phyloP scores from a whole-genome alignment of 2,329 filamentous ascomycete genomes.

The Xylaria hypoxylon region DNA sequence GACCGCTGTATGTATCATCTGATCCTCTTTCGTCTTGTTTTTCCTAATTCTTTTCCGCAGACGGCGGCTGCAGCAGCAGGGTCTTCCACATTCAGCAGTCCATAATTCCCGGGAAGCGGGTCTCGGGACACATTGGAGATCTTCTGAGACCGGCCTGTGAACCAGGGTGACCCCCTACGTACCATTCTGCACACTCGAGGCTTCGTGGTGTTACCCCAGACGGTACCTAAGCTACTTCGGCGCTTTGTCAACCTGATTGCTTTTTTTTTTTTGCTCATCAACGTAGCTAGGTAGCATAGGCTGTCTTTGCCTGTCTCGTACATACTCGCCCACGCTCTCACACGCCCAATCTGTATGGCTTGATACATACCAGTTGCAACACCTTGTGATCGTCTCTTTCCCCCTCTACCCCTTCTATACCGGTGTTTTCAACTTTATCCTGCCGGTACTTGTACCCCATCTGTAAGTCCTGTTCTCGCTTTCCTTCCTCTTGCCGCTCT shows the following conservation, averaged over 20 bases:
- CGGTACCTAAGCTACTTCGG: constrained; percentile 9
- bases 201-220: constrained; percentile 8
- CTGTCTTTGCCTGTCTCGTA: constrained; percentile 2
- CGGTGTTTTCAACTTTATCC: constrained; percentile 14
- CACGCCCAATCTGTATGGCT: constrained; percentile 4
- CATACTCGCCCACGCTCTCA: constrained; percentile 6
- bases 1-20: constrained; percentile 30
- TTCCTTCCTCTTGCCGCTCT: constrained; percentile 23
- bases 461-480: constrained; percentile 34
- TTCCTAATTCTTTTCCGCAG: constrained; percentile 27
- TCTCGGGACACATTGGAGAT: constrained; percentile 33
- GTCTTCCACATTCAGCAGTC: constrained; percentile 7
- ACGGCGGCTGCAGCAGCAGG: constrained; percentile 34
- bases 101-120: constrained; percentile 28
- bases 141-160: constrained; percentile 28
- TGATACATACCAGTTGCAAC: constrained; percentile 7
- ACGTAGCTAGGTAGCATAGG: too few species aligned
- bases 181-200: not conserved
- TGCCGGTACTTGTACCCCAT: constrained; percentile 33
- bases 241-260: constrained; percentile 13
- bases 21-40: constrained; percentile 14
- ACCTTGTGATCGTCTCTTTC: constrained; percentile 23
- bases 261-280: constrained; percentile 20
- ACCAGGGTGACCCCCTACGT: constrained; percentile 20
- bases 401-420: constrained; percentile 6